Evolutionary conservation across 495 filamentous ascomycete genomes (phyloP).

Genomic region (Staphylotrichum longicolle): DNA sequence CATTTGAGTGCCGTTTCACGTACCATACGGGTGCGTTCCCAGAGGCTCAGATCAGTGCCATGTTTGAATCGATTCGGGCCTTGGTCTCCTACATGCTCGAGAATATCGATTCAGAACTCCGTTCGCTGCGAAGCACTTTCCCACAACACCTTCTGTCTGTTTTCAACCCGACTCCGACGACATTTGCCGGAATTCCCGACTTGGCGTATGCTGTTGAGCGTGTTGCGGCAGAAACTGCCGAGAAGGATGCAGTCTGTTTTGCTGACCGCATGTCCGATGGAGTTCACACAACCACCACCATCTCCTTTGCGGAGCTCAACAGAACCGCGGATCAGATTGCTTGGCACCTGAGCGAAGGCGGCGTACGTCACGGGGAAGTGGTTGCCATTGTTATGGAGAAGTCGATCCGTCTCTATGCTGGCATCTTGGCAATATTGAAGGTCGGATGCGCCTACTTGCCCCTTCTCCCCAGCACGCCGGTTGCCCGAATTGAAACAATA

Average conservation of each 20-base stretch:
- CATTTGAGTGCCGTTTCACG: slow-evolving; percentile 58
- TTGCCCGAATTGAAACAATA: slow-evolving; percentile 52
- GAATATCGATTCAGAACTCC: slow-evolving; percentile 36
- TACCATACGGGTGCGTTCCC: slow-evolving; percentile 40
- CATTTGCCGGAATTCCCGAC: slow-evolving; percentile 29
- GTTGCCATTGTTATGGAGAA: slow-evolving; percentile 71
- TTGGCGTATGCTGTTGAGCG: slow-evolving; percentile 56
- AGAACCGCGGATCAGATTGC: slow-evolving; percentile 62
- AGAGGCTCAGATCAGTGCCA: slow-evolving; percentile 45
- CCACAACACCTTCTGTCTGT: slow-evolving; percentile 51
- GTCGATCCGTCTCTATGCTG: slow-evolving; percentile 62
- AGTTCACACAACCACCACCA: slow-evolving; percentile 30
- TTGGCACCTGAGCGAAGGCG: slow-evolving; percentile 48
- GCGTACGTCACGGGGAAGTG: slow-evolving; percentile 50
- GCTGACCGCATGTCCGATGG: slow-evolving; percentile 42
- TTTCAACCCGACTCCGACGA: slow-evolving; percentile 25
- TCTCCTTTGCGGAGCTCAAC: slow-evolving; percentile 66
- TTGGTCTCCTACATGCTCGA: slow-evolving; percentile 42
- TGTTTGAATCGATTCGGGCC: slow-evolving; percentile 43
- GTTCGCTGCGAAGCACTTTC: slow-evolving; percentile 35
- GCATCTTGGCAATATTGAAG: slow-evolving; percentile 70
- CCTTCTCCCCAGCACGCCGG: slow-evolving; percentile 62
- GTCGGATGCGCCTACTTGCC: slow-evolving; percentile 72
- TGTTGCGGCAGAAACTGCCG: slow-evolving; percentile 47
- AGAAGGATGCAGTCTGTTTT: slow-evolving; percentile 59